Base-by-base conservation (phyloP, 768 basidiomycete genomes). In the Mycena pura region DNA sequence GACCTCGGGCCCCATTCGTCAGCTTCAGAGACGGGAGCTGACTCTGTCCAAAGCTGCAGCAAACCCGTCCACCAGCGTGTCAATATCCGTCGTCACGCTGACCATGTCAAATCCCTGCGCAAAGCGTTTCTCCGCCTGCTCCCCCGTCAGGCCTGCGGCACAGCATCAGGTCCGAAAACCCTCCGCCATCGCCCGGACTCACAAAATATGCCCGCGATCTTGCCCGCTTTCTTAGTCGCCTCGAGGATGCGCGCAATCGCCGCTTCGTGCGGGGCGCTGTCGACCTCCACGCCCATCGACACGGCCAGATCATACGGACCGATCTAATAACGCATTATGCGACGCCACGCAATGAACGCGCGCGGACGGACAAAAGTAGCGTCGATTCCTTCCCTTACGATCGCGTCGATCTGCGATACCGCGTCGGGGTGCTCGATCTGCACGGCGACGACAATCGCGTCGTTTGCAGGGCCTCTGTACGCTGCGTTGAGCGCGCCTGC, bases 61-160 rank as follows among this genome's bases (percentile, higher is more conserved):
- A 29, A 71, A 64, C 10, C 62, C 66, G n/a, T 58, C 63, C 44
- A 27, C 31, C 3, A 72, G 55, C 27, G 68, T 68, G 46, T 68
- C 71, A 36, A 72, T 70, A 38, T 72, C 71, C 1, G 71, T 69
- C 24, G 68, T 68, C 5, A 72, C 69, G 43, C 65, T 69, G 50
- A 70, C 68, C 68, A 72, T 70, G 27, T 72, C 61, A 38, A 72
- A 72, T n/a, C 71, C 71, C 31, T 72, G 68, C 1, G 58, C 52
- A 44, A 70, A 72, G 3, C 71, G 65, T 36, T 50, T 62, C 39
- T 67, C 66, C 11, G 69, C 68, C 43, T 72, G 69, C 55, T 72
- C 71, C 5, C 67, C 71, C 5, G 57, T 72, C 41, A 72, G 45
- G 36, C 69, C 69, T 70, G 38, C 7, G 17, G 40, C 22, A 2